Percentiles rank a stretch among this genome's conserved stretches.
Evolutionary conservation across 2,329 filamentous ascomycete genomes (phyloP).

Genomic region (Talaromyces pinophilus): DNA sequence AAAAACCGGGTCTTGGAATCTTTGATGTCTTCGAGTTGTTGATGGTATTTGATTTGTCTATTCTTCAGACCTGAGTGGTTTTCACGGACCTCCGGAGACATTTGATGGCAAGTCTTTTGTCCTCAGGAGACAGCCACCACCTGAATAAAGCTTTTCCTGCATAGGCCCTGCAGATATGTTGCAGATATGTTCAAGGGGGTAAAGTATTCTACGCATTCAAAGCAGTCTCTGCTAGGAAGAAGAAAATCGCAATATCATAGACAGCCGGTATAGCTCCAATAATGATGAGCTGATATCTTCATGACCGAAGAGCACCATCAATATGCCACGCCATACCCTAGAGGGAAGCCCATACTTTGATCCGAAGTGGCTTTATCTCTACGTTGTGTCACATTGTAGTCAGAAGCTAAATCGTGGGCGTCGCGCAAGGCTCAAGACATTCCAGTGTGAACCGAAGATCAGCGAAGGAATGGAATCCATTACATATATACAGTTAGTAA

Average conservation of each 20-base stretch:
- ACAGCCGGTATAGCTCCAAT: neutral
- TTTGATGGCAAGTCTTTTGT: neutral
- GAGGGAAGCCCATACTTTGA: neutral
- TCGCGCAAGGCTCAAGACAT: neutral
- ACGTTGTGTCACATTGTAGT: neutral
- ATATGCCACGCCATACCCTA: neutral
- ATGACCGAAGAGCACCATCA: neutral
- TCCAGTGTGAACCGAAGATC: neutral
- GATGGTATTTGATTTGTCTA: neutral
- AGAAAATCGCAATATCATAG: neutral
- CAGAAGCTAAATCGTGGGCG: neutral
- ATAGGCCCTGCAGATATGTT: neutral
- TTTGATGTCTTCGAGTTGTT: neutral
- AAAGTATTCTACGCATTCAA: neutral
- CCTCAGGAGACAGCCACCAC: neutral
- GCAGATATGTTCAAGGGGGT: neutral
- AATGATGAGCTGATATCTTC: neutral
- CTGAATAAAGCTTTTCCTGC: neutral
- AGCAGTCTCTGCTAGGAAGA: neutral
- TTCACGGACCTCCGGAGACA: neutral
- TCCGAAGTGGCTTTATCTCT: neutral
- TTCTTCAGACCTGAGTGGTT: neutral
- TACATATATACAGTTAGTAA: neutral
- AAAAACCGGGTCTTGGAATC: neutral
- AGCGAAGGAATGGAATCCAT: neutral